phyloP scores from a whole-genome alignment of 495 filamentous ascomycete species.

The Podospora fimiseda region DNA sequence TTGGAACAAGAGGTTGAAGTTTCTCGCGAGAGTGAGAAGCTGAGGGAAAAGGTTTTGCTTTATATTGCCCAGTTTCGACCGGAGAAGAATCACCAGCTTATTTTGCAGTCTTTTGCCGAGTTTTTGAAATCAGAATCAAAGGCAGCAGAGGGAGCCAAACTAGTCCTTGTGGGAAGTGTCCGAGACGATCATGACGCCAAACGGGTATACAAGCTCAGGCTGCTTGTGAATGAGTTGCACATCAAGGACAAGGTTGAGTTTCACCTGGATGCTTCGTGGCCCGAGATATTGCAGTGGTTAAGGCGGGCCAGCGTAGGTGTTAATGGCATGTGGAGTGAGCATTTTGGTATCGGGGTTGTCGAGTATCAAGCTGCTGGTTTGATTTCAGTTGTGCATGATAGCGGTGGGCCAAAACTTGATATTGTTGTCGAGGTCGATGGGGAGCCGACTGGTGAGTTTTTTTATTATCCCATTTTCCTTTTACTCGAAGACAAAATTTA shows the following conservation, averaged over 20 bases:
- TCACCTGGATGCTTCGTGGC: constrained; percentile 82
- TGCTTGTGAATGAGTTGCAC: constrained; percentile 80
- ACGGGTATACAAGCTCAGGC: constrained; percentile 81
- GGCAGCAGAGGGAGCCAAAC: constrained; percentile 49
- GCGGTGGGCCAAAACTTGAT: constrained; percentile 84
- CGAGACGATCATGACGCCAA: constrained; percentile 77
- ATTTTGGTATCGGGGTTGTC: constrained; percentile 97
- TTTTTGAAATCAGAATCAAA: constrained; percentile 41
- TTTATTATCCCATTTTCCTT: constrained; percentile 2
- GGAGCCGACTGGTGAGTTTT: constrained; percentile 56
- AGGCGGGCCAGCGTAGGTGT: constrained; percentile 70
- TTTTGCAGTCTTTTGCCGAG: constrained; percentile 75
- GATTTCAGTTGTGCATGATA: constrained; percentile 84
- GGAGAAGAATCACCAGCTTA: constrained; percentile 87
- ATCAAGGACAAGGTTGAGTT: constrained; percentile 81
- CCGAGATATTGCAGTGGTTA: constrained; percentile 73
- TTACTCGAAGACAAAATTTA: neutral
- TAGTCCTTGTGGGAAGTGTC: constrained; percentile 84
- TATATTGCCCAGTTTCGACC: constrained; percentile 97
- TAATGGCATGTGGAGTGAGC: constrained; percentile 99
- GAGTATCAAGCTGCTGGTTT: constrained; percentile 96
- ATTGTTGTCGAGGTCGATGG: constrained; percentile 79
- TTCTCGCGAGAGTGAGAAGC: constrained; percentile 54
- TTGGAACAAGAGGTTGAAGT: constrained; percentile 66
- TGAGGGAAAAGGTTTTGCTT: constrained; percentile 62